These are phyloP conservation scores for Neurospora tetrasperma DNA, from an alignment of 495 filamentous ascomycete species.

Conservation along the genomic window DNA sequence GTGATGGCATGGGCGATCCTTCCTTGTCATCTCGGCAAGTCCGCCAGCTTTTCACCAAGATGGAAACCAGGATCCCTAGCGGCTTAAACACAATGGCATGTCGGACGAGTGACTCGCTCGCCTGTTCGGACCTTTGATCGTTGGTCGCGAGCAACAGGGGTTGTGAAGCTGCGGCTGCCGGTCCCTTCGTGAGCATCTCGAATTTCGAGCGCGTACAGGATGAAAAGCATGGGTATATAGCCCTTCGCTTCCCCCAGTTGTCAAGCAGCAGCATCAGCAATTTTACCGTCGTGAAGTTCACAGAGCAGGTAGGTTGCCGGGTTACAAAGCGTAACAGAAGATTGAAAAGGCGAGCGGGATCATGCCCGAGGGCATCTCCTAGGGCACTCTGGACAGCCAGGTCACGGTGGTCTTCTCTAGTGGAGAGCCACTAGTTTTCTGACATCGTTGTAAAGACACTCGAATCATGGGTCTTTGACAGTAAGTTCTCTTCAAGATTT, in stretches of 20 bases:
- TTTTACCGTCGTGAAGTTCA: fast-evolving
- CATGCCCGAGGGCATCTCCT: not conserved
- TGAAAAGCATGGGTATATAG: not conserved
- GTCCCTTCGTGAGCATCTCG: not conserved
- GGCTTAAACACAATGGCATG: not conserved
- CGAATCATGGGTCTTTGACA: not conserved
- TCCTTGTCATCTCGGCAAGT: not conserved
- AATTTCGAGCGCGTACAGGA: not conserved
- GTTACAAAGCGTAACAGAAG: not conserved
- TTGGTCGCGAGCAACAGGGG: not conserved
- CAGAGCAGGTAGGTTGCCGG: not conserved
- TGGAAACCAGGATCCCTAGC: not conserved
- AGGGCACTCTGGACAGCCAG: not conserved
- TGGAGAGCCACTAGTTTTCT: not conserved
- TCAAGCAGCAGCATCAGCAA: not conserved
- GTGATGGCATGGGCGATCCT: not conserved
- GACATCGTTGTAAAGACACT: not conserved
- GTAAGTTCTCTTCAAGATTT: not conserved
- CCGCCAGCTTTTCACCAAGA: not conserved
- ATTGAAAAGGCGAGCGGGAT: not conserved
- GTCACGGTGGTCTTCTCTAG: not conserved
- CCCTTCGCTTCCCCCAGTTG: not conserved
- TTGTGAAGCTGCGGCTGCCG: not conserved
- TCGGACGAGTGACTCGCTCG: not conserved
- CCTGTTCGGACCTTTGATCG: not conserved